These are phyloP conservation scores for Claviceps sp. DNA, from an alignment of 2,329 filamentous ascomycete genomes.

Conservation along the genomic window DNA sequence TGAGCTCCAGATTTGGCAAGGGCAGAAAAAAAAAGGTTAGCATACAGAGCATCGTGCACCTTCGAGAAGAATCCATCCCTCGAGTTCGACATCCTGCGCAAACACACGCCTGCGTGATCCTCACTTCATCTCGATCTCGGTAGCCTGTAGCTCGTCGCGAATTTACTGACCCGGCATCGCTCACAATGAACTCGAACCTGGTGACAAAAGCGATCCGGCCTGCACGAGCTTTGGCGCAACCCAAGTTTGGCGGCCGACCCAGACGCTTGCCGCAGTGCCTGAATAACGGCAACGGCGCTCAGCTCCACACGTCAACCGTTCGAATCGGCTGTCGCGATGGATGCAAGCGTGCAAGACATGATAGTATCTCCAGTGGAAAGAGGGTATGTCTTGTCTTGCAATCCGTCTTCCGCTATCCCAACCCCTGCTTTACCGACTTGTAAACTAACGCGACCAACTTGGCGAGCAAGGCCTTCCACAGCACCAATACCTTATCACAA, in stretches of 20 bases:
- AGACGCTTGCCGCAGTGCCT: conserved; percentile 25
- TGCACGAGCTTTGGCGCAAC: conserved; percentile 31
- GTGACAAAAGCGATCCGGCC: conserved; percentile 33
- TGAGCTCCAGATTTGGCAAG: conserved; percentile 15
- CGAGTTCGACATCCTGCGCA: not conserved
- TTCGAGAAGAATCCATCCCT: conserved; percentile 8
- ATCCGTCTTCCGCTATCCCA: not conserved
- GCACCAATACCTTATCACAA: conserved; percentile 38
- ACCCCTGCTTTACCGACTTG: not conserved
- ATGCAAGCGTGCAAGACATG: conserved; percentile 9
- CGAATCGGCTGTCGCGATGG: conserved; percentile 10
- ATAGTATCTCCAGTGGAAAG: conserved; percentile 13
- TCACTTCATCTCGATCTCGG: not conserved
- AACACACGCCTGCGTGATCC: not conserved
- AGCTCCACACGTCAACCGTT: conserved; percentile 20
- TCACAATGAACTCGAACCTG: conserved; percentile 34
- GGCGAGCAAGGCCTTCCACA: conserved; percentile 42
- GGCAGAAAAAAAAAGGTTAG: conserved; percentile 10
- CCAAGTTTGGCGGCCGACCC: conserved; percentile 24
- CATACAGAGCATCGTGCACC: not conserved
- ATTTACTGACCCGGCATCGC: conserved; percentile 12
- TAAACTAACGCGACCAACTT: not conserved
- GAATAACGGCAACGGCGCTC: conserved; percentile 24
- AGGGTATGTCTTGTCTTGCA: conserved; percentile 11
- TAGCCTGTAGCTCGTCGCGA: conserved; percentile 8